Evolutionary conservation across 805 yeast species (phyloP).

Genomic region (Teunomyces gatunensis): DNA sequence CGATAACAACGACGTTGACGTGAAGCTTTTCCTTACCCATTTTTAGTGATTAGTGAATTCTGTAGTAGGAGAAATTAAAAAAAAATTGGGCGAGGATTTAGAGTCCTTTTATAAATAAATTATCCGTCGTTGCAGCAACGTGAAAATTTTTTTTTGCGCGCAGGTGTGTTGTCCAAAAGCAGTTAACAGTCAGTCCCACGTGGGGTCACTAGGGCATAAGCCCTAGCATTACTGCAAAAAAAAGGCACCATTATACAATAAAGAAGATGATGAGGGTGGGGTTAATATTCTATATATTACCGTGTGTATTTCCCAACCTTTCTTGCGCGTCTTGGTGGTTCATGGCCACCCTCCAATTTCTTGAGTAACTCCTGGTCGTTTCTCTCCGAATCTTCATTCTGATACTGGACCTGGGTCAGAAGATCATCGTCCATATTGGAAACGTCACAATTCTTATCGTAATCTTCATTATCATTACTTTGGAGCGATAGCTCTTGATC

Average conservation of each 20-base stretch:
- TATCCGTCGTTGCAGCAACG: constrained; percentile 1
- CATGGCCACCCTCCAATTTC: constrained; percentile 14
- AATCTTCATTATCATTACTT: constrained; percentile 4
- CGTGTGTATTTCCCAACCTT: constrained; percentile 6
- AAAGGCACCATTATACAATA: neutral
- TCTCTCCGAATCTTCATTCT: constrained; percentile 18
- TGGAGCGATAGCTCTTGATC: neutral
- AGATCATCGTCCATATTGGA: constrained; percentile 18
- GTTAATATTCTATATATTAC: neutral
- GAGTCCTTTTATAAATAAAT: constrained; percentile 6
- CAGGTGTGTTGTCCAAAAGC: neutral
- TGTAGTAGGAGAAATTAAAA: constrained; percentile 8
- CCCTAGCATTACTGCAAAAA: constrained; percentile 4
- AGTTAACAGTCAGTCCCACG: neutral
- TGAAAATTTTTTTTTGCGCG: constrained; percentile 1
- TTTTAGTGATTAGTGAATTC: constrained; percentile 12
- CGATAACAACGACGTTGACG: constrained; percentile 99
- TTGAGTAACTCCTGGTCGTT: constrained; percentile 16
- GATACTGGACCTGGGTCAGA: constrained; percentile 22
- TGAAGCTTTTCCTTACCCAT: constrained; percentile 95
- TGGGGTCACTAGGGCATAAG: neutral
- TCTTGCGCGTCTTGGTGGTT: constrained; percentile 5
- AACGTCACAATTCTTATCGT: constrained; percentile 12
- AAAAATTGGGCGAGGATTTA: constrained; percentile 6
- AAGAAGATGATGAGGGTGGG: neutral